Evolutionary conservation across 1,284 basidiomycete species (phyloP).

Genomic region (Sporisorium iseilematis-ciliati): DNA sequence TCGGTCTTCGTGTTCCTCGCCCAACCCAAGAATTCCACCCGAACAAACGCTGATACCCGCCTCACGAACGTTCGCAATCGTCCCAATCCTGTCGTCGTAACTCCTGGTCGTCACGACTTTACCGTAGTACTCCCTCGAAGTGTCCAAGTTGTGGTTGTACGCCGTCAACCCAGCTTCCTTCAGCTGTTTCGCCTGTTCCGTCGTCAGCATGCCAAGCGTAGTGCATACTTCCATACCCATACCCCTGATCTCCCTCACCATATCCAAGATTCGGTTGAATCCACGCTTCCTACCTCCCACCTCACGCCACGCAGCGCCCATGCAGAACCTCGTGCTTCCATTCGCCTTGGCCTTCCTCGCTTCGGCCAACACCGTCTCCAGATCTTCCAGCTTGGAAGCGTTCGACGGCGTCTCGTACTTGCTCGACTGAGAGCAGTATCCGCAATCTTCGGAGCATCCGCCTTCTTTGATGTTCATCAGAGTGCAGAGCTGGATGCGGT

Average conservation of each 20-base stretch:
- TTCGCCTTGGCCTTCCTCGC: constrained; percentile 92
- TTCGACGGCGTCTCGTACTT: constrained; percentile 89
- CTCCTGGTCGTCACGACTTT: constrained; percentile 92
- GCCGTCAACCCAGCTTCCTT: constrained; percentile 97
- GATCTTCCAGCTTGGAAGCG: constrained; percentile 87
- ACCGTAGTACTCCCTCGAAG: constrained; percentile 95
- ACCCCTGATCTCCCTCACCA: constrained; percentile 79
- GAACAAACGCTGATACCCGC: constrained; percentile 98
- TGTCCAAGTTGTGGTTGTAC: constrained; percentile 99
- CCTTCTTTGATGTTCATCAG: constrained; percentile 96
- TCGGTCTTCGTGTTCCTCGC: constrained; percentile 89
- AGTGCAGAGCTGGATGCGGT: constrained; percentile 93
- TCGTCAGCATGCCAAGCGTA: constrained; percentile 93
- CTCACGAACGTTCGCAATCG: constrained; percentile 88
- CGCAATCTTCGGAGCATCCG: constrained; percentile 96
- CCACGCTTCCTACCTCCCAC: constrained; percentile 92
- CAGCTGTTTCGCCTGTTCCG: constrained; percentile 85
- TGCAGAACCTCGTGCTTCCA: constrained; percentile 96
- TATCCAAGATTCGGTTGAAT: constrained; percentile 91
- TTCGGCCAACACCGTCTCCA: constrained; percentile 84
- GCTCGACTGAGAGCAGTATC: constrained; percentile 97
- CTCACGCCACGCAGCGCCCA: constrained; percentile 99
- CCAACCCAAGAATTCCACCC: constrained; percentile 94
- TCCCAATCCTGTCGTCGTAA: constrained; percentile 91
- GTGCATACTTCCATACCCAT: constrained; percentile 83